A percentile compares a stretch with the other conserved stretches of the same genome.
These are phyloP conservation scores for Ophiocordyceps robertsii DNA, from an alignment of 2,329 filamentous ascomycete species.

Conservation along the genomic window DNA sequence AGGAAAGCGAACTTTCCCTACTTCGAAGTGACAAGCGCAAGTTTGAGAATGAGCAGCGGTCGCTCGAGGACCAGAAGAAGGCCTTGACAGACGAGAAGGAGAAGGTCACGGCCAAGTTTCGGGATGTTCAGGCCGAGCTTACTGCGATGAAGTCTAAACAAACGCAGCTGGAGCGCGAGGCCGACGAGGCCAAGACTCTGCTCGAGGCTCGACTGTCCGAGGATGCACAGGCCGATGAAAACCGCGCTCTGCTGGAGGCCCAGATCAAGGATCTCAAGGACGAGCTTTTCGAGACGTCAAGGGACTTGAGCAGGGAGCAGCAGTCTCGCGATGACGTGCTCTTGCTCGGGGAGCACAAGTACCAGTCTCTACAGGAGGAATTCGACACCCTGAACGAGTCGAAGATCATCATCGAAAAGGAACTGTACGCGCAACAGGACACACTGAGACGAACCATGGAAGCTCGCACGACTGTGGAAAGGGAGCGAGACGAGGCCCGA, in stretches of 20 bases:
- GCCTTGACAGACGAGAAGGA: constrained; percentile 64
- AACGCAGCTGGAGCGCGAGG: constrained; percentile 73
- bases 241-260: constrained; percentile 67
- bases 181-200: constrained; percentile 72
- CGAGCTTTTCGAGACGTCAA: constrained; percentile 72
- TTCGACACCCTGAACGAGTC: constrained; percentile 79
- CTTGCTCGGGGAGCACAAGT: constrained; percentile 81
- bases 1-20: constrained; percentile 83
- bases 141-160: constrained; percentile 79
- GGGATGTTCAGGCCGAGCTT: constrained; percentile 76
- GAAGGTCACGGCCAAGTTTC: constrained; percentile 59
- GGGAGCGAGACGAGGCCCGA: constrained; percentile 80
- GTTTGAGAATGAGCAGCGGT: constrained; percentile 65
- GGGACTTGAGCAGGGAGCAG: constrained; percentile 78
- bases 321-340: constrained; percentile 92
- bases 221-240: constrained; percentile 72
- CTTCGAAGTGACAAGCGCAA: constrained; percentile 75
- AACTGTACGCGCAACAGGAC: constrained; percentile 92
- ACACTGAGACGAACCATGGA: constrained; percentile 76
- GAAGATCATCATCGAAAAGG: constrained; percentile 96
- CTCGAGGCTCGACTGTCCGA: constrained; percentile 82
- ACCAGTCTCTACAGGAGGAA: constrained; percentile 67
- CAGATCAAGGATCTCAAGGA: constrained; percentile 81
- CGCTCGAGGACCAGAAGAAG: constrained; percentile 67
- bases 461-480: constrained; percentile 64